Percentiles rank a stretch among this genome's conserved stretches.
These are phyloP conservation scores for Fusarium sp. DNA, from an alignment of 2,329 filamentous ascomycete species.

Conservation along the genomic window DNA sequence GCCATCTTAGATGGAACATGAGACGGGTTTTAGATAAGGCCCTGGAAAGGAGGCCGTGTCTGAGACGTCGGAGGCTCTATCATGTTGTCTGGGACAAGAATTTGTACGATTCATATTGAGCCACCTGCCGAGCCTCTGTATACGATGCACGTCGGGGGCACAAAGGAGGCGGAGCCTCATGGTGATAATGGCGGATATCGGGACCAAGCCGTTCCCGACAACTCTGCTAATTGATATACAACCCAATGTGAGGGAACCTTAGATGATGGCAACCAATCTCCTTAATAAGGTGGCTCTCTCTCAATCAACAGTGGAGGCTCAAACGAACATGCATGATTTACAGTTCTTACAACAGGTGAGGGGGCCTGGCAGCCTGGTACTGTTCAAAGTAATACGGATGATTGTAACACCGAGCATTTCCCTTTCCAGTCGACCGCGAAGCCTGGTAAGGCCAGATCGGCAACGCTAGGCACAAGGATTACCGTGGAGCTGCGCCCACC, in stretches of 20 bases:
- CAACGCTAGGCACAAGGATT: constrained; percentile 6
- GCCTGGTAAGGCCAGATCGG: constrained; percentile 1
- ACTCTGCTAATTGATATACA: background rate
- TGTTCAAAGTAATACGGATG: constrained; percentile 7
- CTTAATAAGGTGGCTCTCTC: background rate
- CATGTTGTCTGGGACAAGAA: background rate
- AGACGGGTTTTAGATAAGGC: background rate
- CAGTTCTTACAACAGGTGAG: background rate
- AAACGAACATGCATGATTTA: background rate
- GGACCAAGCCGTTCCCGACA: background rate
- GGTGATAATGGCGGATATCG: background rate
- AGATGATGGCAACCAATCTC: background rate
- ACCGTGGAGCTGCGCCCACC: constrained; percentile 5
- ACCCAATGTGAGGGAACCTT: background rate
- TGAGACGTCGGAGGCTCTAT: background rate
- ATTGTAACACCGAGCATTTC: constrained; percentile 1
- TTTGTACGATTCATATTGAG: background rate
- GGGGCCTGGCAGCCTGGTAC: background rate
- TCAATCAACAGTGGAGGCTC: background rate
- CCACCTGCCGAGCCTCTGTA: background rate
- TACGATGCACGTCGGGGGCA: background rate
- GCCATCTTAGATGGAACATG: background rate
- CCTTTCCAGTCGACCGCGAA: background rate
- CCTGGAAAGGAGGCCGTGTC: background rate
- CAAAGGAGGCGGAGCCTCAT: background rate